Base-by-base conservation (phyloP, 371 early-diverging fungal species). In the Funneliformis caledonium region DNA sequence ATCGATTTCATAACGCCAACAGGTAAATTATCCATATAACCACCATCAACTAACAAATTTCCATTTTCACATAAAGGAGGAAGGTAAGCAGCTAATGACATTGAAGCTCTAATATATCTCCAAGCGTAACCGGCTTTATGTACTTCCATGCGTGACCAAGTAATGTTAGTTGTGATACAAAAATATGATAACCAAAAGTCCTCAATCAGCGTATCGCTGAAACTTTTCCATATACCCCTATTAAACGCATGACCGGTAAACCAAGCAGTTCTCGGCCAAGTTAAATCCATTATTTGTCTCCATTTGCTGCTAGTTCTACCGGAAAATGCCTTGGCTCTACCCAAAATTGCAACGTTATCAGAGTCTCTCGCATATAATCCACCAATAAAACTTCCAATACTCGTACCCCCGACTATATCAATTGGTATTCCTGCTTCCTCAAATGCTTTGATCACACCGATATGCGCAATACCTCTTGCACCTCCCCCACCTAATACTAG, bases 401-500 rank as follows among this genome's bases (percentile, higher is more conserved):
- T 96, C 0, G 98, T 98, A 37, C 99, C 99, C 52, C 99, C 99
- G 60, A 99, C 91, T 86, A 97, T 96, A 87, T 99, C 99, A 70
- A 99, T 94, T 0, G 99, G 99, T 26, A 99, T 96, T 0, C 98
- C 97, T 0, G 97, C 98, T 85, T 99, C 99, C 87, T 99, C 99
- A 64, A 99, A 88, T 0, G 99, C 99, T 72, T 94, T 92, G 81
- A 99, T 95, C 26, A 99, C 92, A 60, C 99, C 99, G 64, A 99
- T 91, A 81, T 99, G 99, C 0, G 97, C 93, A 64, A 98, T 92
- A 16, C 99, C 99, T 61, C 99, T 92, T 1, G 99, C 99, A 2
- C 99, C 99, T 45, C 99, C 99, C 26, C 99, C 99, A 48, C 99
- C 98, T 48, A 99, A 89, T n/a, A 98, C 99, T 2, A 99, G 85